These are phyloP conservation scores for Mycena chlorophos DNA, from an alignment of 768 basidiomycete genomes.

Conservation along the genomic window DNA sequence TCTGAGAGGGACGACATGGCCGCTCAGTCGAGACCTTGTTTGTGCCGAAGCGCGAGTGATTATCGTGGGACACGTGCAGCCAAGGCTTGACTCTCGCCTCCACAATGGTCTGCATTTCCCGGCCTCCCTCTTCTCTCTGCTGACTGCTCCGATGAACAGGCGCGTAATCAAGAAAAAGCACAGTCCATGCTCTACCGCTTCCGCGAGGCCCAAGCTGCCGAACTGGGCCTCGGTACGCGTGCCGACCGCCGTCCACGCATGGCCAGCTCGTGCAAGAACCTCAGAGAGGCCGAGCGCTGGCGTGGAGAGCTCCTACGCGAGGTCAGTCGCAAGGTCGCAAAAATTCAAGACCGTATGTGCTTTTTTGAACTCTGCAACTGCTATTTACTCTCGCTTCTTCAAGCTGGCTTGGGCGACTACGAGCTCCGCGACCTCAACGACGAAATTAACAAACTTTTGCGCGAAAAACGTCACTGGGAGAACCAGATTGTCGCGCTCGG, in stretches of 20 bases:
- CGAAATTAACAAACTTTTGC: conserved; percentile 93
- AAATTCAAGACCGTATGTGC: conserved; percentile 89
- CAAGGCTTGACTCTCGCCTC: background rate
- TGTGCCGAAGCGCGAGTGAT: background rate
- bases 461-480: conserved; percentile 97
- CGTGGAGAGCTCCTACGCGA: conserved; percentile 93
- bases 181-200: conserved; percentile 95
- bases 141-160: conserved; percentile 47
- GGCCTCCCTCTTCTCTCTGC: conserved; percentile 21
- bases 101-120: conserved; percentile 11
- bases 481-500: conserved; percentile 95
- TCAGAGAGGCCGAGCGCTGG: conserved; percentile 94
- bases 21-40: too few species aligned
- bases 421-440: conserved; percentile 96
- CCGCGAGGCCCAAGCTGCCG: conserved; percentile 93
- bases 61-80: background rate
- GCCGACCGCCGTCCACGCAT: conserved; percentile 86
- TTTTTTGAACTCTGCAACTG: background rate
- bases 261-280: conserved; percentile 88
- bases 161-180: conserved; percentile 97
- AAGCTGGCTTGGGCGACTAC: conserved; percentile 92
- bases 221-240: conserved; percentile 87
- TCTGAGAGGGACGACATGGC: conserved; percentile 1
- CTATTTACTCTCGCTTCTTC: background rate
- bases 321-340: conserved; percentile 94